phyloP scores from a whole-genome alignment of 441 rosid species.

The Metrosideros polymorpha region DNA sequence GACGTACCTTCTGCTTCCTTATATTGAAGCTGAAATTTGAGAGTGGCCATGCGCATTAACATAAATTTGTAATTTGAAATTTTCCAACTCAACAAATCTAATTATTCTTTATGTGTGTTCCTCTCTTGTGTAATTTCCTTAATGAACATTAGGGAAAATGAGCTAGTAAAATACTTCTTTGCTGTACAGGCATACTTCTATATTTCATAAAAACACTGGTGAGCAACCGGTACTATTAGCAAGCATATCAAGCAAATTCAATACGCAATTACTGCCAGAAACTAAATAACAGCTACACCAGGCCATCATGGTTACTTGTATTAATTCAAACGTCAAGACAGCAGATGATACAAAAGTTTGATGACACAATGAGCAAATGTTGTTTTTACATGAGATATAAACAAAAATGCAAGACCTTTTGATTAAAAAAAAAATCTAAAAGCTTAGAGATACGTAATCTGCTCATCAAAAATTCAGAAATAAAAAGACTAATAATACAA shows the following conservation, averaged over 20 bases:
- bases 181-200: too few relatives aligned
- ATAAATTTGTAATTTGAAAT: not conserved
- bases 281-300: not conserved
- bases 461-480: not conserved
- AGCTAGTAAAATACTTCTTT: not conserved
- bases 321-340: not conserved
- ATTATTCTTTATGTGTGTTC: not conserved
- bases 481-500: not conserved
- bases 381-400: not conserved
- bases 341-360: not conserved
- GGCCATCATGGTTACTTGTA: not conserved
- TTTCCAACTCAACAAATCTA: not conserved
- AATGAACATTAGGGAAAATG: not conserved
- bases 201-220: too few relatives aligned
- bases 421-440: not conserved
- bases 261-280: not conserved
- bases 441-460: not conserved
- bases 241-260: not conserved
- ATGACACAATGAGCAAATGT: not conserved
- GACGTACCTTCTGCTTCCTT: conserved; percentile 94
- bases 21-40: conserved; percentile 54
- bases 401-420: not conserved
- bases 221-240: too few relatives aligned
- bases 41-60: not conserved
- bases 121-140: not conserved